Conservation (phyloP, 441 rosid genomes). For the Corymbia calophylla region DNA sequence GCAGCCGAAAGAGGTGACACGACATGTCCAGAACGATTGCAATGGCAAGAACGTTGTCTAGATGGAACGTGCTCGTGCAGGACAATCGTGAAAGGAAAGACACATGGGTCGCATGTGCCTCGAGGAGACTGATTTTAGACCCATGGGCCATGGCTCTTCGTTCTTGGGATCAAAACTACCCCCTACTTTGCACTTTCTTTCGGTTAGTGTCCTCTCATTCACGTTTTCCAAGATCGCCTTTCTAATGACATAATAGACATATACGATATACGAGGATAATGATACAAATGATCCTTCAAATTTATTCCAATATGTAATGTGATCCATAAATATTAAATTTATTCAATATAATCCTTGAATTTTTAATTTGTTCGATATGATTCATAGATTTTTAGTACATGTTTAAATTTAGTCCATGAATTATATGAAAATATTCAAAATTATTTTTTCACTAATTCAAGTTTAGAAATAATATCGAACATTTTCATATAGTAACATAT, state of each 20-base stretch:
- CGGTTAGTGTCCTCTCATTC: too few species aligned
- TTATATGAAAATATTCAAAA: too few species aligned
- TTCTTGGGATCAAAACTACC: not conserved
- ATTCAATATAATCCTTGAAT: rapidly evolving
- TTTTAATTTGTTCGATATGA: too few species aligned
- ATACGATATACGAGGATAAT: not conserved
- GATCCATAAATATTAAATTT: not conserved
- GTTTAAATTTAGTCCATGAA: rapidly evolving
- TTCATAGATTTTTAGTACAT: rapidly evolving
- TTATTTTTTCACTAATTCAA: not conserved
- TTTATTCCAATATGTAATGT: rapidly evolving
- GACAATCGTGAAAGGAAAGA: not conserved
- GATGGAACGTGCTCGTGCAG: not conserved
- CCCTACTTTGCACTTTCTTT: not conserved
- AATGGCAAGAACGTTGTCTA: not conserved
- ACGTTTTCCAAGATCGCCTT: not conserved
- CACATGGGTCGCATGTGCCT: not conserved
- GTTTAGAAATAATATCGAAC: rapidly evolving
- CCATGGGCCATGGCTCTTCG: not conserved
- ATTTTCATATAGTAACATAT: too few species aligned
- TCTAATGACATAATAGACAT: not conserved
- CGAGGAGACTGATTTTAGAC: not conserved
- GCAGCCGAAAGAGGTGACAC: not conserved
- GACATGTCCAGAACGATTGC: not conserved
- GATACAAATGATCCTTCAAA: rapidly evolving